A percentile compares a stretch with the other conserved stretches of the same genome.
Conservation (phyloP, 257 asterid genomes). For the Solanum etuberosum region DNA sequence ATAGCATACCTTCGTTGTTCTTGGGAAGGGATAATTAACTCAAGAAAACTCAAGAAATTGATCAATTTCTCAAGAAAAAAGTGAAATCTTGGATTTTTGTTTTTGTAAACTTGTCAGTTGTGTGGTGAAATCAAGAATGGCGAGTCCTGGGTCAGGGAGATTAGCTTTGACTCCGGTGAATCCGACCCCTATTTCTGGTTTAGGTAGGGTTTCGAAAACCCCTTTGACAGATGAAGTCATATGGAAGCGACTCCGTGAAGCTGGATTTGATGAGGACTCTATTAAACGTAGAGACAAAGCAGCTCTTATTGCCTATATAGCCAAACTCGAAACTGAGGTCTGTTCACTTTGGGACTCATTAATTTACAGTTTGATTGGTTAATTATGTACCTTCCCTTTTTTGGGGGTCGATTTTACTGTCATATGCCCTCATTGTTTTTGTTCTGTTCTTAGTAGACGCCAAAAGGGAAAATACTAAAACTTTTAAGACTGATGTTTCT, state of each 20-base stretch:
- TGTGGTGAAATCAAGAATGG: constrained; percentile 20
- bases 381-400: background rate
- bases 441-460: background rate
- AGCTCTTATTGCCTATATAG: constrained; percentile 77
- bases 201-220: constrained; percentile 43
- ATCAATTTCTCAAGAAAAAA: background rate
- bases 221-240: constrained; percentile 69
- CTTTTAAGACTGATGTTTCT: background rate
- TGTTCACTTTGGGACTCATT: background rate
- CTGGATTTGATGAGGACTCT: constrained; percentile 90
- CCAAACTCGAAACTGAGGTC: constrained; percentile 88
- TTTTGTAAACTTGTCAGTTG: background rate
- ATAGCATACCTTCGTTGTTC: background rate
- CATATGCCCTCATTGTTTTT: background rate
- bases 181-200: constrained; percentile 17
- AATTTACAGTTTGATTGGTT: background rate
- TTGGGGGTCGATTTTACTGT: background rate
- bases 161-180: constrained; percentile 31
- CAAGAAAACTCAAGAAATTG: background rate
- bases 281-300: constrained; percentile 88
- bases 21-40: background rate
- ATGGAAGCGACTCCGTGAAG: constrained; percentile 78
- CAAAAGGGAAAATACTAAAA: background rate
- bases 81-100: background rate
- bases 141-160: constrained; percentile 48